A percentile compares a stretch with the other conserved stretches of the same genome.
Evolutionary conservation across 148 eudicot genomes (phyloP).

Genomic region (Silene uniflora): DNA sequence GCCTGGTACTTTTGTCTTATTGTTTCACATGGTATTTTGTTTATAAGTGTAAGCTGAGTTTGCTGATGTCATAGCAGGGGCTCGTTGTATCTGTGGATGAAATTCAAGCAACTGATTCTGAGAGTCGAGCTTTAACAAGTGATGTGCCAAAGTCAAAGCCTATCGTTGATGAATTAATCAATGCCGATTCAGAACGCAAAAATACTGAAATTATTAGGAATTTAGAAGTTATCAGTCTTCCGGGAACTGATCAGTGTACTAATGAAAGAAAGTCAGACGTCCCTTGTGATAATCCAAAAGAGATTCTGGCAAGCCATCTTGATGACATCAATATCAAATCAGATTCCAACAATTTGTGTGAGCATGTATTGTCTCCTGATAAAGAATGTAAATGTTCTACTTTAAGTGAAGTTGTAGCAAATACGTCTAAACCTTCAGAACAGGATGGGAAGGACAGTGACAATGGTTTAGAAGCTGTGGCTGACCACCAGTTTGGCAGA

Average conservation of each 20-base stretch:
- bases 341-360: slow-evolving; percentile 28
- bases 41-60: background rate
- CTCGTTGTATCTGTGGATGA: slow-evolving; percentile 24
- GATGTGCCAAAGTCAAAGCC: slow-evolving; percentile 28
- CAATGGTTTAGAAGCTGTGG: slow-evolving; percentile 28
- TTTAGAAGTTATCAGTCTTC: slow-evolving; percentile 9
- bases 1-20: background rate
- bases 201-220: slow-evolving; percentile 24
- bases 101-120: slow-evolving; percentile 22
- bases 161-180: slow-evolving; percentile 26
- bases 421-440: slow-evolving; percentile 31
- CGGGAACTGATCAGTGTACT: slow-evolving; percentile 23
- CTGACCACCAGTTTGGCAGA: slow-evolving; percentile 28
- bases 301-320: slow-evolving; percentile 27
- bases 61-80: slow-evolving; percentile 18
- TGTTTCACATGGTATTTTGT: slow-evolving; percentile 14
- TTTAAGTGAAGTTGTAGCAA: slow-evolving; percentile 21
- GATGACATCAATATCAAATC: slow-evolving; percentile 32
- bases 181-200: slow-evolving; percentile 26
- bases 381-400: slow-evolving; percentile 29
- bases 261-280: slow-evolving; percentile 30
- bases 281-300: slow-evolving; percentile 27
- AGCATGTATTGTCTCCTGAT: slow-evolving; percentile 27
- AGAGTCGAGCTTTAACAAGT: slow-evolving; percentile 18
- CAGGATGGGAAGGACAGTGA: slow-evolving; percentile 34